These are phyloP conservation scores for Beauveria sp. DNA, from an alignment of 2,329 filamentous ascomycete genomes.

Conservation along the genomic window DNA sequence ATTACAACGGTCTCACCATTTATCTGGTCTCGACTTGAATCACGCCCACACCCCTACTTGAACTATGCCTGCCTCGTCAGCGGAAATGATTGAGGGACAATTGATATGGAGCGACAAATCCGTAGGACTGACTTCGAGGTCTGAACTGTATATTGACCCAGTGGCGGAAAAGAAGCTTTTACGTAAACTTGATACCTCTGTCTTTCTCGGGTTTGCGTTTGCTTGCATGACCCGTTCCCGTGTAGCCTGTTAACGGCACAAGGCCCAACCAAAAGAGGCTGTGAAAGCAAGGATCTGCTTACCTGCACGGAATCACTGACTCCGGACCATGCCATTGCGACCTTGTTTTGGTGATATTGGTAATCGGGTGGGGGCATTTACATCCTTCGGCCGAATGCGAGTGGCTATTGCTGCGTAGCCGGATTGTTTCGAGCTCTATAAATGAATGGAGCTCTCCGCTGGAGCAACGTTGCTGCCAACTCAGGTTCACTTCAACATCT, in stretches of 20 bases:
- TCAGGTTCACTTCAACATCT: not conserved
- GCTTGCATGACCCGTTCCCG: too few relatives aligned
- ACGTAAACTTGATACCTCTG: not conserved
- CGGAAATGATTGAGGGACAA: not conserved
- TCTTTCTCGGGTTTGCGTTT: too few relatives aligned
- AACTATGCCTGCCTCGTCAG: not conserved
- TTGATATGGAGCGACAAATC: not conserved
- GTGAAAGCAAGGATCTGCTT: not conserved
- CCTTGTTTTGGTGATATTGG: not conserved
- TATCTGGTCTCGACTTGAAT: not conserved
- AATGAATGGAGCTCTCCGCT: not conserved
- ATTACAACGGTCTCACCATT: not conserved
- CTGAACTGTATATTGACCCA: conserved; percentile 8
- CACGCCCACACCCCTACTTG: not conserved
- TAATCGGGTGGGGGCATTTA: conserved; percentile 3
- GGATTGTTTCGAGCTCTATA: not conserved
- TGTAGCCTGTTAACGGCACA: too few relatives aligned
- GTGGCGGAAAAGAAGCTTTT: conserved; percentile 18
- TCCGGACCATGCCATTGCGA: not conserved
- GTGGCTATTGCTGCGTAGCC: not conserved
- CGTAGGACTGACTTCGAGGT: not conserved
- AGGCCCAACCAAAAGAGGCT: not conserved
- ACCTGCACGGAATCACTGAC: too few relatives aligned
- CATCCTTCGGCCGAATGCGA: not conserved
- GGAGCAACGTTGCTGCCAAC: not conserved